phyloP scores from a whole-genome alignment of 768 basidiomycete species.

The Termitomyces sp. region DNA sequence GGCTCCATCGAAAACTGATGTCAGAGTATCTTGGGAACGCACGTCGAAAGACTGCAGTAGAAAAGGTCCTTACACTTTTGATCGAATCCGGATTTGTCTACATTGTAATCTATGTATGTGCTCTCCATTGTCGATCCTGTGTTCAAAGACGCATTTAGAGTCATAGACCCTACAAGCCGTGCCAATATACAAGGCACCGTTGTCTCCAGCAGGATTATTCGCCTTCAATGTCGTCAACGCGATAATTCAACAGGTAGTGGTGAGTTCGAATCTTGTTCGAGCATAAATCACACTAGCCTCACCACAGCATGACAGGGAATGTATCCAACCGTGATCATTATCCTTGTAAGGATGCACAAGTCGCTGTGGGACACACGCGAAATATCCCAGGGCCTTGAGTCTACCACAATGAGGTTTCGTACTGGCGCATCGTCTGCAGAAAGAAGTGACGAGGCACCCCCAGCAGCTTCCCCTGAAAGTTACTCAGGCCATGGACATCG shows the following conservation, averaged over 20 bases:
- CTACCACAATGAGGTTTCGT: conserved; percentile 1
- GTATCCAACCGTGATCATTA: conserved; percentile 22
- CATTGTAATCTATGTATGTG: conserved; percentile 20
- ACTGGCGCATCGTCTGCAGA: background rate
- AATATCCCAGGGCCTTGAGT: conserved; percentile 6
- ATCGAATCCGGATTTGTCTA: conserved; percentile 24
- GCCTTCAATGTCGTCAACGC: conserved; percentile 23
- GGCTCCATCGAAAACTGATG: conserved; percentile 20
- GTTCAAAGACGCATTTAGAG: background rate
- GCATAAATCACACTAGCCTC: background rate
- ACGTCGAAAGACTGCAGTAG: conserved; percentile 19
- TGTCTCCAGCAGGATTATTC: conserved; percentile 15
- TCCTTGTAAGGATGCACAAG: conserved; percentile 23
- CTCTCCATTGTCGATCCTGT: background rate
- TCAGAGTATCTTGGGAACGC: conserved; percentile 18
- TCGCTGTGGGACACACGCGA: conserved; percentile 21
- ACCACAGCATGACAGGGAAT: conserved; percentile 18
- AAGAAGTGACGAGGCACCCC: background rate
- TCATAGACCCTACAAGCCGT: conserved; percentile 22
- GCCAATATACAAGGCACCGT: conserved; percentile 21
- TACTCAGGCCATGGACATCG: background rate
- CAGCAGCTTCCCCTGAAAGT: background rate
- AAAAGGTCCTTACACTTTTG: conserved; percentile 21
- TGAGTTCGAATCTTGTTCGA: background rate
- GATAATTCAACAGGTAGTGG: conserved; percentile 18